phyloP scores from a whole-genome alignment of 2,329 filamentous ascomycete genomes.

The Diaporthe destruens region DNA sequence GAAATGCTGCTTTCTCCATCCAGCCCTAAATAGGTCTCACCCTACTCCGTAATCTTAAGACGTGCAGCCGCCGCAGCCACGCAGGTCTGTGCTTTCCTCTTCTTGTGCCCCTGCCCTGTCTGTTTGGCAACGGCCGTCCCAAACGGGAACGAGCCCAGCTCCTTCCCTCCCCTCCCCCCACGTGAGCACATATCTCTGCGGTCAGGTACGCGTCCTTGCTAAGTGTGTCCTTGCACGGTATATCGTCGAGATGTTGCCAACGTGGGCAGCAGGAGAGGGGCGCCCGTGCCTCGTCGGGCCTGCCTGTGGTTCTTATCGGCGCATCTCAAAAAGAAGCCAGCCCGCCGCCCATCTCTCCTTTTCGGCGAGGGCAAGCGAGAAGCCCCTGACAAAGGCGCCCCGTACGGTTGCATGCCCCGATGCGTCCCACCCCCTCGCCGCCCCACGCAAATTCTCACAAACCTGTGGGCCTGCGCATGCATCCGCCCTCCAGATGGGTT shows the following conservation, averaged over 20 bases:
- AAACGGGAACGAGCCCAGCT: constrained; percentile 2
- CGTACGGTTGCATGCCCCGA: constrained; percentile 31
- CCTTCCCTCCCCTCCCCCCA: background rate
- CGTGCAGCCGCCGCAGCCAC: constrained; percentile 20
- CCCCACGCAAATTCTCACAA: constrained; percentile 26
- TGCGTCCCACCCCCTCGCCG: constrained; percentile 15
- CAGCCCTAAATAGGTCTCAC: constrained; percentile 30
- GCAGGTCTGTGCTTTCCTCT: background rate
- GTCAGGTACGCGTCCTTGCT: too few species aligned
- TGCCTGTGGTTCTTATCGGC: constrained; percentile 26
- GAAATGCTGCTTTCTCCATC: background rate
- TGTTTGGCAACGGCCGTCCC: constrained; percentile 1
- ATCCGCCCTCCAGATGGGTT: constrained; percentile 7
- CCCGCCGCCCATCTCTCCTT: constrained; percentile 25
- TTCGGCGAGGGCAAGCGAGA: constrained; percentile 20
- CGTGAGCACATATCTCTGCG: too few species aligned
- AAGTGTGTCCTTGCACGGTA: too few species aligned
- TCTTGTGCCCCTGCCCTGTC: background rate
- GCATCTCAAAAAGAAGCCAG: constrained; percentile 28
- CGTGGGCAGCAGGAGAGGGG: constrained; percentile 16
- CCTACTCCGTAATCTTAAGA: constrained; percentile 18
- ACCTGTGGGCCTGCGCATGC: constrained; percentile 22
- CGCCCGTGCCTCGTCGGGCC: background rate
- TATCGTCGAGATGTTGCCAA: too few species aligned
- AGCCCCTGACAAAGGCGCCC: constrained; percentile 33